phyloP scores from a whole-genome alignment of 805 yeast genomes.

The Pichia sporocuriosa region DNA sequence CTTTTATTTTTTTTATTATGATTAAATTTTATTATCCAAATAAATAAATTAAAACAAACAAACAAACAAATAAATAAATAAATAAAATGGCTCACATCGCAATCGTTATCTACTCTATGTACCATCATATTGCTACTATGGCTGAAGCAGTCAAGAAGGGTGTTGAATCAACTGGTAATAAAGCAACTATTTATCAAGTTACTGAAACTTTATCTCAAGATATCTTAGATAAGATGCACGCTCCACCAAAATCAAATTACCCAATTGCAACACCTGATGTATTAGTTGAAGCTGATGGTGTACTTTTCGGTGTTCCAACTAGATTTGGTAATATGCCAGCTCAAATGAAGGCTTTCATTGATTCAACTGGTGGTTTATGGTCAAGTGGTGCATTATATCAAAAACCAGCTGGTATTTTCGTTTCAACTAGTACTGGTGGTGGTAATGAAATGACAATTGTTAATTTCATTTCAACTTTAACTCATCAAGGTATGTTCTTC shows the following conservation, averaged over 20 bases:
- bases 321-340: constrained; percentile 79
- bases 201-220: constrained; percentile 67
- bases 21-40: no score
- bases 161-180: constrained; percentile 58
- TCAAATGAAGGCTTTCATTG: constrained; percentile 73
- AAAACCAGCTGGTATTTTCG: constrained; percentile 68
- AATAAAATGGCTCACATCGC: constrained; percentile 22
- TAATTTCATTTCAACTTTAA: constrained; percentile 55
- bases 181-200: constrained; percentile 66
- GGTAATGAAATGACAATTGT: constrained; percentile 73
- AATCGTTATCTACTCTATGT: constrained; percentile 63
- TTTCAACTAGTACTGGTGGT: constrained; percentile 75
- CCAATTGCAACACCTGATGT: constrained; percentile 60
- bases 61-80: no score
- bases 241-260: constrained; percentile 54
- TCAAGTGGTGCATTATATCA: constrained; percentile 65
- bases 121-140: constrained; percentile 65
- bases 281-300: constrained; percentile 64
- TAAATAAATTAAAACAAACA: no score
- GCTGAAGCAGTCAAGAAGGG: constrained; percentile 68
- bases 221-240: constrained; percentile 49
- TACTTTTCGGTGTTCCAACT: constrained; percentile 80
- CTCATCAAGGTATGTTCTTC: constrained; percentile 75
- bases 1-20: no score
- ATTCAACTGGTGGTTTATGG: constrained; percentile 76